Conservation (phyloP, 1,139 yeast species). For the Lodderomyces oxycetoniae region DNA sequence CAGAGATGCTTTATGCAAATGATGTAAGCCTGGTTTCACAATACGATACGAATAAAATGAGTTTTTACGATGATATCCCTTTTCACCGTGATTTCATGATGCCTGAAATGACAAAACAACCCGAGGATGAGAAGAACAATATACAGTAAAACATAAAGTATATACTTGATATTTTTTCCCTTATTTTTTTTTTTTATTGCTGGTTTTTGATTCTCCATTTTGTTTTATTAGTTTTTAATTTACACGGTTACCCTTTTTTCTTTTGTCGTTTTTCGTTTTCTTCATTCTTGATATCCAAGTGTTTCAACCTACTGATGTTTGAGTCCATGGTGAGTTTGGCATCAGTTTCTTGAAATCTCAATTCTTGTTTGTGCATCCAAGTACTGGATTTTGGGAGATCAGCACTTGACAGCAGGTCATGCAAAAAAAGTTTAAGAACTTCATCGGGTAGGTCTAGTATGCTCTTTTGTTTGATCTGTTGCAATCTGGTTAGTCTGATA, state of each 20-base stretch:
- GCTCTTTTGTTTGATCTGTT: constrained; percentile 55
- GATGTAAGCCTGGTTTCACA: background rate
- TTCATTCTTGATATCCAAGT: constrained; percentile 20
- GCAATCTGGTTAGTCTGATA: constrained; percentile 57
- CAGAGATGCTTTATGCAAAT: background rate
- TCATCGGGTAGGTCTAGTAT: constrained; percentile 62
- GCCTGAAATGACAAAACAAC: background rate
- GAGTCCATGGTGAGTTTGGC: constrained; percentile 28
- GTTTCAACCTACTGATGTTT: constrained; percentile 31
- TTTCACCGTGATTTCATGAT: background rate
- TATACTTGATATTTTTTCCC: too few relatives aligned
- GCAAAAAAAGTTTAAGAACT: constrained; percentile 55
- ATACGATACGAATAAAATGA: too few relatives aligned
- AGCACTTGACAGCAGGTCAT: constrained; percentile 50
- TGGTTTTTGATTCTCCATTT: background rate
- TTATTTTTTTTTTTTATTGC: background rate
- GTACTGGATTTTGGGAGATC: constrained; percentile 20
- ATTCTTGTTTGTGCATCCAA: constrained; percentile 15
- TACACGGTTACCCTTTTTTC: background rate
- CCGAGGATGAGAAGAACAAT: too few relatives aligned
- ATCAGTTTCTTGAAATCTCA: constrained; percentile 15
- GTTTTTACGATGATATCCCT: background rate
- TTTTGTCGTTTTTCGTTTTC: constrained; percentile 1
- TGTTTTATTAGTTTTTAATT: background rate
- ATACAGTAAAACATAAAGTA: too few relatives aligned